A percentile compares a stretch with the other conserved stretches of the same genome.
Evolutionary conservation across 169 alveolate genomes (phyloP).

Genomic region (Eimeria falciformis): DNA sequence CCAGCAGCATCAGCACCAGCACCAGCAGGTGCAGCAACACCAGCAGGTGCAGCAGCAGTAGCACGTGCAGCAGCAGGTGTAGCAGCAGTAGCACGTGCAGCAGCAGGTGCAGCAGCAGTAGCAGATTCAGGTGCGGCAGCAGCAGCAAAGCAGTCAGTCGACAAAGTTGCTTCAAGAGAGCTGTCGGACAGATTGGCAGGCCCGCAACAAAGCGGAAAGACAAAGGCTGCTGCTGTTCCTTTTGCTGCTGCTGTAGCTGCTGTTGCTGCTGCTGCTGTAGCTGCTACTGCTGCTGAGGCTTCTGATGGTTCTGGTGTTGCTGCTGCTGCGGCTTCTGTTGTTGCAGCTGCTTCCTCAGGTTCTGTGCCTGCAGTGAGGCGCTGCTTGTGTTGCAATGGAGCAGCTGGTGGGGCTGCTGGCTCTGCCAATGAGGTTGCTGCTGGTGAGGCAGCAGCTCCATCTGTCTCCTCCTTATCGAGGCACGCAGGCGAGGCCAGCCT

Average conservation of each 20-base stretch:
- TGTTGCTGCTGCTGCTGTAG: background rate
- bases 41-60: background rate
- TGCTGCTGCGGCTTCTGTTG: background rate
- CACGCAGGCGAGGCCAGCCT: background rate
- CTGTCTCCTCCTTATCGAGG: too few species aligned
- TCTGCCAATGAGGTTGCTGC: background rate
- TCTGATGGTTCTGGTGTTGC: background rate
- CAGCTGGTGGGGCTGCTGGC: background rate
- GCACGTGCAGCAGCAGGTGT: background rate
- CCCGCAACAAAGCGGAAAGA: conserved; percentile 48
- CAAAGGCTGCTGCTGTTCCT: background rate
- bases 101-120: conserved; percentile 14
- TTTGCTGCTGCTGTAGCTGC: background rate
- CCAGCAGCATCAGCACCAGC: background rate
- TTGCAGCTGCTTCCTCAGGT: background rate
- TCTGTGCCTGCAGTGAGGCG: too few species aligned
- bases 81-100: background rate
- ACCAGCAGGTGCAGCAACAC: background rate
- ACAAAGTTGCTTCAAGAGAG: background rate
- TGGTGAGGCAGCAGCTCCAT: background rate
- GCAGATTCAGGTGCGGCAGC: conserved; percentile 26
- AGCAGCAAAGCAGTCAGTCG: background rate
- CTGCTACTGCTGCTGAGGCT: background rate
- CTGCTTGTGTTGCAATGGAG: too few species aligned
- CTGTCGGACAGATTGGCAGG: background rate